Conservation (phyloP, 148 eudicot species). For the Polygonum aviculare region DNA sequence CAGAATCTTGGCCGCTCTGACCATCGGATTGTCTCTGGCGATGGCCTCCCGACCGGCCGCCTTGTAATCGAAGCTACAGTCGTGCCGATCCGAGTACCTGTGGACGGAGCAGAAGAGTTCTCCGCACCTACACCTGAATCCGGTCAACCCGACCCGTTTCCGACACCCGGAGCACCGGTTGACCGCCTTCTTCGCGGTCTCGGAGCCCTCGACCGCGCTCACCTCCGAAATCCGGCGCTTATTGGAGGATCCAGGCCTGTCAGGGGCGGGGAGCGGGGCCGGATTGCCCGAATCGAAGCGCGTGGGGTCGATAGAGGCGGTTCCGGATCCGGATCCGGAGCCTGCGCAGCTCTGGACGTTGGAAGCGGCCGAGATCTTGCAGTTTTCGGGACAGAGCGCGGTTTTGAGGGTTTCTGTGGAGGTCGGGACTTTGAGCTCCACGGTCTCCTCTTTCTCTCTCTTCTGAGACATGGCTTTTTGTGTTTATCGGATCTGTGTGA, state of each 20-base stretch:
- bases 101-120: slow-evolving; percentile 50
- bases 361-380: slow-evolving; percentile 15
- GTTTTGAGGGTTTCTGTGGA: slow-evolving; percentile 22
- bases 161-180: slow-evolving; percentile 47
- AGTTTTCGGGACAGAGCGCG: neutral
- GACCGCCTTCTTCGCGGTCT: slow-evolving; percentile 1
- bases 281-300: slow-evolving; percentile 7
- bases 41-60: slow-evolving; percentile 52
- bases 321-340: slow-evolving; percentile 3
- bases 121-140: slow-evolving; percentile 66
- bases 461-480: slow-evolving; percentile 45
- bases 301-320: slow-evolving; percentile 18
- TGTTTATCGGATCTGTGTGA: neutral
- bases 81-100: slow-evolving; percentile 65
- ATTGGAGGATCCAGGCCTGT: neutral
- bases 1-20: slow-evolving; percentile 43
- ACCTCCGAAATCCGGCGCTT: neutral
- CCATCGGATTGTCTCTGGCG: slow-evolving; percentile 53
- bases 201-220: neutral
- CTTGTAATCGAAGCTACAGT: slow-evolving; percentile 55
- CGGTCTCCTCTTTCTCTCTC: slow-evolving; percentile 58
- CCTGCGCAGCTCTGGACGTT: neutral
- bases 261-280: neutral
- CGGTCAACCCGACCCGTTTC: slow-evolving; percentile 66
- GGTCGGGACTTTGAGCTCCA: slow-evolving; percentile 51